Evolutionary conservation across 306 rosid genomes (phyloP), one percentile per base, ranked within the genome.

Genomic region (Cucurbita argyrosperma): DNA sequence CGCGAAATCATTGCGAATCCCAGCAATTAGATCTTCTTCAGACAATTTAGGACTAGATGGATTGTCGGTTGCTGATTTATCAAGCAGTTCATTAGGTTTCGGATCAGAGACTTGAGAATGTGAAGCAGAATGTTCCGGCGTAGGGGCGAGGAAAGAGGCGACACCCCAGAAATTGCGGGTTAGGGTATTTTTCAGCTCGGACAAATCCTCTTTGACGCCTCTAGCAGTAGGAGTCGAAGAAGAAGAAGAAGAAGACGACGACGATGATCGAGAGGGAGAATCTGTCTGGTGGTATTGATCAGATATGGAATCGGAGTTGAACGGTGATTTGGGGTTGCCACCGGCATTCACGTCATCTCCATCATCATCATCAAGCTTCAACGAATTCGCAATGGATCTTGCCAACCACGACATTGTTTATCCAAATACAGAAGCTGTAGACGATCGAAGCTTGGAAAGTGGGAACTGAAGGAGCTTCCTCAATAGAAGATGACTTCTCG

Each of bases 81-180:
- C 73, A 47, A 46, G 3, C 42, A 21, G 12, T 47, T 47, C 73
- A 5, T 45, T 68, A 47, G 73, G 30, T 10, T 51, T 80, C 13
- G 52, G 63, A 19, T 76, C 56, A 47, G 73, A 68, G 38, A 68
- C 12, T 23, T 46, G 61, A 14, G 80, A 67, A 8, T 66, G 77
- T 6, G 80, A 26, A 8, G 85, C 76, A 35, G 83, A 81, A 3
- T 74, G 61, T 1, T 87, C 76, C 35, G 97, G 84, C 0, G 88
- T 89, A 0, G 98, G 97, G 11, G 91, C 92, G 47, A 94, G 88
- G 79, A 91, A 94, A 0, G 90, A 81, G 0, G 99, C 96, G 83
- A 94, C 84, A 30, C 96, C 99, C 97, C 96, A 87, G 56, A 94
- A 79, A 85, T 89, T 97, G 19, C 95, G 97, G 7, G 95, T 86